These are phyloP conservation scores for Gynandropsis gynandra DNA, from an alignment of 345 rosid species.

Conservation along the genomic window DNA sequence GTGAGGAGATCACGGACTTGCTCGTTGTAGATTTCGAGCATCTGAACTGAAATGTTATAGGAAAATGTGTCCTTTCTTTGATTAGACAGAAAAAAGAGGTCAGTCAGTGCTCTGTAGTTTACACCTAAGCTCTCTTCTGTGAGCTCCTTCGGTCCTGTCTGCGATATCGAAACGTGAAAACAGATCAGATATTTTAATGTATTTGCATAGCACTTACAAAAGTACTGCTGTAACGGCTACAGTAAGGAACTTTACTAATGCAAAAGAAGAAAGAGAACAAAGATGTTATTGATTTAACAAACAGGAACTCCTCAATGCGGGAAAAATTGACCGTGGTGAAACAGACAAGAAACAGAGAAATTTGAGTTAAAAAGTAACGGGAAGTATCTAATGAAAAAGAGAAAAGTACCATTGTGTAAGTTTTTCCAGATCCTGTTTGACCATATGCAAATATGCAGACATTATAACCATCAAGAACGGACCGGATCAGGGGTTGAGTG, in stretches of 20 bases:
- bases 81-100: conserved; percentile 62
- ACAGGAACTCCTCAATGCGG: neutral
- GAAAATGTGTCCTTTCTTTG: conserved; percentile 56
- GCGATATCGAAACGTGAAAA: conserved; percentile 10
- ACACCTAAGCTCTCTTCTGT: conserved; percentile 78
- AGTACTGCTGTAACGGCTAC: too few species aligned
- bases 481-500: conserved; percentile 76
- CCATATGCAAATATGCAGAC: conserved; percentile 99
- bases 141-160: conserved; percentile 86
- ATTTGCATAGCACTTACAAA: too few species aligned
- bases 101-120: conserved; percentile 85
- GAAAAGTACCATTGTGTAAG: conserved; percentile 76
- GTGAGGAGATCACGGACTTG: conserved; percentile 95
- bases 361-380: too few species aligned
- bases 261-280: conserved; percentile 20
- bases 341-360: too few species aligned
- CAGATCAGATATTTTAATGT: too few species aligned
- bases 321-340: too few species aligned
- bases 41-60: conserved; percentile 74
- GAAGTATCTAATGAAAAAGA: neutral
- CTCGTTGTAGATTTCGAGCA: conserved; percentile 97
- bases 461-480: conserved; percentile 96
- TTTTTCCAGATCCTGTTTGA: conserved; percentile 98
- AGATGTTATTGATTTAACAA: neutral
- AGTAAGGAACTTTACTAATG: too few species aligned